These are phyloP conservation scores for Aspergillus transmontanensis DNA, from an alignment of 2,329 filamentous ascomycete species.

Conservation along the genomic window DNA sequence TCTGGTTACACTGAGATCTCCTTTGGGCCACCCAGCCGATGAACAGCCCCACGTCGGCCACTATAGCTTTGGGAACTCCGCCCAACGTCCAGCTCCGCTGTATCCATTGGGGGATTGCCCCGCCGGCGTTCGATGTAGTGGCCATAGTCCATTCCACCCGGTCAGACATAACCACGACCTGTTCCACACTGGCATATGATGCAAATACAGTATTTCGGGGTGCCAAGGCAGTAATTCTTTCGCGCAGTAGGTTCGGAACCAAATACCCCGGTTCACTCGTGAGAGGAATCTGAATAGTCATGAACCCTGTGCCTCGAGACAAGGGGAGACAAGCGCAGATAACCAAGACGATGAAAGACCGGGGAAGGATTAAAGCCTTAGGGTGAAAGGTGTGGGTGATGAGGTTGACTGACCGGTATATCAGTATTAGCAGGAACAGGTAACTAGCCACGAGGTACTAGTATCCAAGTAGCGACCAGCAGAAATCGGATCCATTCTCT, in stretches of 20 bases:
- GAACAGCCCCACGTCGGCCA: conserved; percentile 44
- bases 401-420: conserved; percentile 30
- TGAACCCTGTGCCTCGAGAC: conserved; percentile 25
- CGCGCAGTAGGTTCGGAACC: conserved; percentile 20
- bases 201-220: conserved; percentile 34
- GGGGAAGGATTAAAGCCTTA: conserved; percentile 32
- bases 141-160: conserved; percentile 40
- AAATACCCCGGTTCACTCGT: conserved; percentile 10
- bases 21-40: conserved; percentile 32
- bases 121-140: conserved; percentile 40
- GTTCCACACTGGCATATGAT: conserved; percentile 40
- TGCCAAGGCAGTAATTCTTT: conserved; percentile 24
- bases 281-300: conserved; percentile 39
- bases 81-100: conserved; percentile 41
- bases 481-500: neutral
- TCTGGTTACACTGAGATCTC: conserved; percentile 9
- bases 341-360: conserved; percentile 35
- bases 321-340: conserved; percentile 30
- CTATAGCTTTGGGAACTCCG: conserved; percentile 40
- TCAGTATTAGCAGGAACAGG: neutral
- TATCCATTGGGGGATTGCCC: conserved; percentile 39
- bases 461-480: neutral
- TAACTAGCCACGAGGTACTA: neutral
- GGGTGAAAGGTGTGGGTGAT: conserved; percentile 43
- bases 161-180: conserved; percentile 20